A percentile compares a stretch with the other conserved stretches of the same genome.
Evolutionary conservation across 306 rosid genomes (phyloP).

Genomic region (Mimosa pudica): DNA sequence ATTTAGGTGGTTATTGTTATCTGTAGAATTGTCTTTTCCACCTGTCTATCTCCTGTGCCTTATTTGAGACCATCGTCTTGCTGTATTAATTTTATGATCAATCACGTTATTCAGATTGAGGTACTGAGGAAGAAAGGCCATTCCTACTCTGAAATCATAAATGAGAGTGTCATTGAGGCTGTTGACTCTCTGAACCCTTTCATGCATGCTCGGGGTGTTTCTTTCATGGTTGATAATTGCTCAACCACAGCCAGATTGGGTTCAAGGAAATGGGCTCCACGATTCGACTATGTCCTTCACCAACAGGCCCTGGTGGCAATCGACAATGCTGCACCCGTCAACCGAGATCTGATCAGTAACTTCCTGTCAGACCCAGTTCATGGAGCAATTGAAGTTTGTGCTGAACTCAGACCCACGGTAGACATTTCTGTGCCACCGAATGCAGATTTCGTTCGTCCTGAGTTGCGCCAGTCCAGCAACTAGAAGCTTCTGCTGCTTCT

Average conservation of each 20-base stretch:
- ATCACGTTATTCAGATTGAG: slow-evolving; percentile 68
- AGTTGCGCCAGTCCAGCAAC: slow-evolving; percentile 70
- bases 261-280: slow-evolving; percentile 99
- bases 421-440: slow-evolving; percentile 88
- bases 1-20: neutral
- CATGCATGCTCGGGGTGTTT: slow-evolving; percentile 99
- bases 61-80: neutral
- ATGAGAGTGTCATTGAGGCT: slow-evolving; percentile 92
- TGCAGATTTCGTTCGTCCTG: slow-evolving; percentile 98
- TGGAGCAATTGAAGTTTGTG: slow-evolving; percentile 88
- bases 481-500: slow-evolving; percentile 34
- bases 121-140: slow-evolving; percentile 95
- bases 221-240: slow-evolving; percentile 98
- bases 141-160: slow-evolving; percentile 92
- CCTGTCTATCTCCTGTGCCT: slow-evolving; percentile 15
- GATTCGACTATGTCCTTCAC: slow-evolving; percentile 82
- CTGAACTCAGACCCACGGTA: slow-evolving; percentile 85
- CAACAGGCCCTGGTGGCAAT: slow-evolving; percentile 96
- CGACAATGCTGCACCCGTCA: slow-evolving; percentile 67
- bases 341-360: slow-evolving; percentile 86
- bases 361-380: slow-evolving; percentile 92
- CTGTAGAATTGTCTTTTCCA: slow-evolving; percentile 1
- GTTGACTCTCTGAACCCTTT: slow-evolving; percentile 97
- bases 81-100: neutral
- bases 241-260: slow-evolving; percentile 98